A percentile compares a stretch with the other conserved stretches of the same genome.
phyloP scores from a whole-genome alignment of 345 rosid species.

The Psidium guajava region DNA sequence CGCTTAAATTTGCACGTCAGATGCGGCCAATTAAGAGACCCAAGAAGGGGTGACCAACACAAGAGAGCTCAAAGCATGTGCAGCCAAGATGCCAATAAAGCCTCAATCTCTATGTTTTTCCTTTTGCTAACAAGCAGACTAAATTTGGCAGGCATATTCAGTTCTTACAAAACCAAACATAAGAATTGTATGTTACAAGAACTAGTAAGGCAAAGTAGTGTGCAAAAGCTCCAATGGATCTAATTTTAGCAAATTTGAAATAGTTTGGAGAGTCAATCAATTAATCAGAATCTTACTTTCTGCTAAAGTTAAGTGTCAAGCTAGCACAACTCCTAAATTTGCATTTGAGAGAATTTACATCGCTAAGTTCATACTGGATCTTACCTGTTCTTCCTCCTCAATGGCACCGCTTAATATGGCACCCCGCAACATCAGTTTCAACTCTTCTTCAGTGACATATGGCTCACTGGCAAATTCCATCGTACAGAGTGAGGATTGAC shows the following conservation, averaged over 20 bases:
- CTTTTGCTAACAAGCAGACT: not conserved
- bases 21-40: not conserved
- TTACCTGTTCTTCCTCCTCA: constrained; percentile 98
- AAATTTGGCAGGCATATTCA: not conserved
- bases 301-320: not conserved
- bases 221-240: not conserved
- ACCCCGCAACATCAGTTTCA: constrained; percentile 91
- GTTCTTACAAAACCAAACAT: not conserved
- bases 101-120: not conserved
- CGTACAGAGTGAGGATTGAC: not conserved
- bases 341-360: not conserved
- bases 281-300: not conserved
- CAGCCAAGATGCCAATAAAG: not conserved
- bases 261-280: not conserved
- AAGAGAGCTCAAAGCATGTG: not conserved
- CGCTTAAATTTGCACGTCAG: not conserved
- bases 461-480: constrained; percentile 51
- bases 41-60: not conserved
- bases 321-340: not conserved
- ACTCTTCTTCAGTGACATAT: constrained; percentile 92
- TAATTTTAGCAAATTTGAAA: not conserved
- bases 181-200: not conserved
- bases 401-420: constrained; percentile 98
- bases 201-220: not conserved
- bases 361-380: not conserved